Evolutionary conservation across 2,329 filamentous ascomycete genomes (phyloP), one percentile per base, ranked within the genome.

Genomic region (Aspergillus arachidicola): DNA sequence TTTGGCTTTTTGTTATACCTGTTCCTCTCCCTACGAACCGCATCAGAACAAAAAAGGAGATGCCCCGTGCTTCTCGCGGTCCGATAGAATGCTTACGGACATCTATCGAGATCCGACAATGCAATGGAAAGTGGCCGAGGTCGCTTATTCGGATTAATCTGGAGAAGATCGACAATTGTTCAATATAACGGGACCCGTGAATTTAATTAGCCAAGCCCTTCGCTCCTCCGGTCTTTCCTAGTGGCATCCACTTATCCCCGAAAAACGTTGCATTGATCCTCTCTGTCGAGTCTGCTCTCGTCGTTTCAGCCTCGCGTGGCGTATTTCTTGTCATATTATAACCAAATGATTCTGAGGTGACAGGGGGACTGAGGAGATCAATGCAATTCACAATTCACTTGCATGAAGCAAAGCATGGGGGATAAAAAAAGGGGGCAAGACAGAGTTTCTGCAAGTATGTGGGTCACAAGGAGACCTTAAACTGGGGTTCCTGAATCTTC

Each of bases 141-240:
- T 55, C 26, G 26, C 51, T 30, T 36, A 30, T 38, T 38, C 12
- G 38, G 38, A 55, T 36, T 2, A 55, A 21, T 54, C 51, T 54
- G 51, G 51, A 54, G 51, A 36, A 32, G 51, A 55, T 55, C 51
- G 21, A 19, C 51, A 16, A 55, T 19, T 38, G 51, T 38, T 55
- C 51, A 55, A 55, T 55, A 12, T 38, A 34, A 53, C 1, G 21
- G 30, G 23, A n/a, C 14, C 48, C 28, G 48, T 28, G 21, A 54
- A 12, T 55, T 55, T 55, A 55, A 55, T 55, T 38, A 55, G 51
- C 51, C 51, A 55, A 55, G 51, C 32, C 51, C 21, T n/a, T 55
- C 19, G 51, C 51, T 55, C 32, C 32, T 55, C 51, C 32, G 32
- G 21, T 3, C 34, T 23, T 55, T 38, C 51, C 51, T 55, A 55